Conservation (phyloP, 441 rosid species). For the Croton laevigatus region DNA sequence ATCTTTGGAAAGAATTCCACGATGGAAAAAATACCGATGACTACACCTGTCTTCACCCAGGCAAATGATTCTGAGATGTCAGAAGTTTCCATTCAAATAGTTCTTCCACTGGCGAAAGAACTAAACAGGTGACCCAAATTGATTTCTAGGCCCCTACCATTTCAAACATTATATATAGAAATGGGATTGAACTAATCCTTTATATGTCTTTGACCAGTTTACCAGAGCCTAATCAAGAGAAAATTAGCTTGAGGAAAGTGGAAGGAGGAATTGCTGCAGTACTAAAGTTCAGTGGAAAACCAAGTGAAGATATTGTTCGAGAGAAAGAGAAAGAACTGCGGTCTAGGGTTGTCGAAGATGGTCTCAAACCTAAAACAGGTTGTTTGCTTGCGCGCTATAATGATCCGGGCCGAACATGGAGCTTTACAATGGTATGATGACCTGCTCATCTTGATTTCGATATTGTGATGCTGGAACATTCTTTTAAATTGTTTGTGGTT, state of each 20-base stretch:
- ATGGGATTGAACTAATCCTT: not conserved
- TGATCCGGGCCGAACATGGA: conserved; percentile 82
- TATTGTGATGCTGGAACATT: conserved; percentile 11
- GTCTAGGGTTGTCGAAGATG: conserved; percentile 49
- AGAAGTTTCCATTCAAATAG: conserved; percentile 63
- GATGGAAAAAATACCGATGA: conserved; percentile 75
- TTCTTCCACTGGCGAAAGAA: conserved; percentile 69
- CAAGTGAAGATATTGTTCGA: conserved; percentile 54
- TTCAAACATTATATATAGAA: too few relatives aligned
- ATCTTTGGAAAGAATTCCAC: conserved; percentile 77
- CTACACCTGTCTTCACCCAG: conserved; percentile 80
- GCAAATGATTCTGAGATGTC: conserved; percentile 52
- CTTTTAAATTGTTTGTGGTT: conserved; percentile 4
- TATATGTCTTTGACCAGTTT: conserved; percentile 40
- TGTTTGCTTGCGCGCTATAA: conserved; percentile 86
- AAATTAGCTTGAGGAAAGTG: conserved; percentile 52
- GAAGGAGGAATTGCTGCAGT: conserved; percentile 76
- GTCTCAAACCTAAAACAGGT: conserved; percentile 60
- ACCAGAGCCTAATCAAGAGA: conserved; percentile 62
- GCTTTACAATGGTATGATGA: conserved; percentile 56
- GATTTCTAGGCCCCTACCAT: not conserved
- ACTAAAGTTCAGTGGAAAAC: conserved; percentile 77
- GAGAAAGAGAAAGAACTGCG: conserved; percentile 57
- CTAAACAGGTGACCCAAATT: conserved; percentile 44
- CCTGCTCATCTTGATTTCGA: not conserved